Percentiles rank a stretch among this genome's conserved stretches.
Conservation (phyloP, 1,139 yeast species). For the Trichomonascaceae sp. region DNA sequence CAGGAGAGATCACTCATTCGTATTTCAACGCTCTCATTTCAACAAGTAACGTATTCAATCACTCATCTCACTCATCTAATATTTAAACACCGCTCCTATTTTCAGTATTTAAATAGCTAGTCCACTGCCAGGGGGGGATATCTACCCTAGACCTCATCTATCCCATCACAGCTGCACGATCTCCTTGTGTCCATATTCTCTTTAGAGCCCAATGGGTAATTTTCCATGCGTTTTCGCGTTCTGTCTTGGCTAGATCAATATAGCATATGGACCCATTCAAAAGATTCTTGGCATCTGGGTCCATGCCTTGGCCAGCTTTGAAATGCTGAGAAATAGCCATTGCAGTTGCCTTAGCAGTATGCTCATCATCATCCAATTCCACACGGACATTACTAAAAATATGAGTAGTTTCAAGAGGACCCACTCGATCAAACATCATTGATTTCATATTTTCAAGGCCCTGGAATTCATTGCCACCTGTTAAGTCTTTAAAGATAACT, state of each 20-base stretch:
- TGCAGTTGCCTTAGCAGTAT: slow-evolving; percentile 5
- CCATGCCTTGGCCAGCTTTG: slow-evolving; percentile 1
- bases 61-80: too few relatives aligned
- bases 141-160: too few relatives aligned
- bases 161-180: neutral
- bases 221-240: slow-evolving; percentile 6
- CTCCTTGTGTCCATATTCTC: slow-evolving; percentile 9
- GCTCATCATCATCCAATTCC: slow-evolving; percentile 6
- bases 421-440: neutral
- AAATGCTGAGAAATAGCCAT: slow-evolving; percentile 6
- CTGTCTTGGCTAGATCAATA: slow-evolving; percentile 3
- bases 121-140: too few relatives aligned
- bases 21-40: too few relatives aligned
- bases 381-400: slow-evolving; percentile 7
- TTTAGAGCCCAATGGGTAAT: slow-evolving; percentile 4
- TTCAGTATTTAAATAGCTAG: too few relatives aligned
- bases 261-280: slow-evolving; percentile 4
- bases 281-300: neutral
- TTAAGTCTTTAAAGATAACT: neutral
- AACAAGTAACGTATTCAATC: too few relatives aligned
- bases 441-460: slow-evolving; percentile 3
- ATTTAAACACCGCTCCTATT: too few relatives aligned
- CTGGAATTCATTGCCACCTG: neutral
- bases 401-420: slow-evolving; percentile 9
- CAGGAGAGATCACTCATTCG: too few relatives aligned